Evolutionary conservation across 257 asterid genomes (phyloP).

Genomic region (Fraxinus excelsior): DNA sequence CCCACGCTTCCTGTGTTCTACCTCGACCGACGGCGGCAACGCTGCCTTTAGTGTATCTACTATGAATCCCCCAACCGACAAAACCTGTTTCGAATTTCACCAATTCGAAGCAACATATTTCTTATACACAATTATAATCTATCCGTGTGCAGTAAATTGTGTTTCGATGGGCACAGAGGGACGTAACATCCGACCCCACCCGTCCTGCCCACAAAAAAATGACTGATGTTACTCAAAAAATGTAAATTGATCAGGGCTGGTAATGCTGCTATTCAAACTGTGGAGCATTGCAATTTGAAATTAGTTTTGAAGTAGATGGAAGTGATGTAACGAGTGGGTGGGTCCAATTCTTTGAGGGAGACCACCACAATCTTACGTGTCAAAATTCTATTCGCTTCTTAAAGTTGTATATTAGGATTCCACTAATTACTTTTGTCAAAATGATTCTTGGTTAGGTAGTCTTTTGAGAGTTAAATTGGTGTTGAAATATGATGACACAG

Average conservation of each 20-base stretch:
- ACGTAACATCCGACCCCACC: too few relatives aligned
- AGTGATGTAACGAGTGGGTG: background rate
- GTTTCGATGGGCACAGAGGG: too few relatives aligned
- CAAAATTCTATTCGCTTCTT: background rate
- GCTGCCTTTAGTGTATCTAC: constrained; percentile 35
- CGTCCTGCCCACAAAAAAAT: too few relatives aligned
- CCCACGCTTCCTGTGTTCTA: constrained; percentile 2
- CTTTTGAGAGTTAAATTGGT: background rate
- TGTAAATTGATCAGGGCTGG: too few relatives aligned
- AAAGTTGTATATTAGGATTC: background rate
- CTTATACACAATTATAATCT: constrained; percentile 1
- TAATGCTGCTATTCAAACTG: constrained; percentile 5
- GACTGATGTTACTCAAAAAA: too few relatives aligned
- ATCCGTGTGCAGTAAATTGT: constrained; percentile 7
- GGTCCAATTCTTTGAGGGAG: background rate
- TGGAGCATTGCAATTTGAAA: background rate
- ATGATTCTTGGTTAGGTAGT: background rate
- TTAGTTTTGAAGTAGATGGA: background rate
- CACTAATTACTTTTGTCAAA: background rate
- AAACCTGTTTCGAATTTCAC: constrained; percentile 33
- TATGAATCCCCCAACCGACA: constrained; percentile 37
- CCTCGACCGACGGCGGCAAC: constrained; percentile 41
- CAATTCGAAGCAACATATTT: constrained; percentile 33
- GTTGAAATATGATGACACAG: background rate
- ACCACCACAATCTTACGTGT: background rate